These are phyloP conservation scores for Mycena rebaudengoi DNA, from an alignment of 768 basidiomycete species.

Conservation along the genomic window DNA sequence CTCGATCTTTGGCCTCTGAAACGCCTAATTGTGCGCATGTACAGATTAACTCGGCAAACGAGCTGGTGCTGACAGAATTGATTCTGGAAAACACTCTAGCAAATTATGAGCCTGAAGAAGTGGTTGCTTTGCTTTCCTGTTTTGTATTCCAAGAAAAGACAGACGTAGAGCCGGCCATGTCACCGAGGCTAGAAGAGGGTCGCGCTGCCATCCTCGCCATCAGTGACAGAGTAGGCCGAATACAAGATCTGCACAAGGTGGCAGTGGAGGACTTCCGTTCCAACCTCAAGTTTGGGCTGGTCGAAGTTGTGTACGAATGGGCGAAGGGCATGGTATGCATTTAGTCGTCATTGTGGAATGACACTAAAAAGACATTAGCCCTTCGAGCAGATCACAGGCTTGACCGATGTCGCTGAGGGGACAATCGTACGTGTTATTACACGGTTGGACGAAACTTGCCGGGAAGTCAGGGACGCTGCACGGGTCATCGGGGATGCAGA, in stretches of 20 bases:
- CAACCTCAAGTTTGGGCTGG: constrained; percentile 87
- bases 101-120: constrained; percentile 92
- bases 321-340: constrained; percentile 94
- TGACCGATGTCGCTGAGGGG: constrained; percentile 96
- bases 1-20: neutral
- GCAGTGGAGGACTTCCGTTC: constrained; percentile 80
- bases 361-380: constrained; percentile 60
- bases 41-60: constrained; percentile 98
- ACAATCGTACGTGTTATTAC: constrained; percentile 98
- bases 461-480: constrained; percentile 96
- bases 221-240: constrained; percentile 76
- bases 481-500: constrained; percentile 96
- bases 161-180: constrained; percentile 84
- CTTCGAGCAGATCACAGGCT: constrained; percentile 90
- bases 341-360: neutral
- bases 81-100: constrained; percentile 96
- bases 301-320: constrained; percentile 99
- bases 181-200: constrained; percentile 82
- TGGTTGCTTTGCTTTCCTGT: constrained; percentile 93
- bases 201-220: constrained; percentile 80
- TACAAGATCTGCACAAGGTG: constrained; percentile 86
- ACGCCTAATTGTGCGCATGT: constrained; percentile 7
- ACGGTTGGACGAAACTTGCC: constrained; percentile 94
- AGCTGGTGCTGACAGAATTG: constrained; percentile 94
- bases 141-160: constrained; percentile 99